Evolutionary conservation across 2,329 filamentous ascomycete species (phyloP), one percentile per base, ranked within the genome.

Genomic region (Cercospora sojina): DNA sequence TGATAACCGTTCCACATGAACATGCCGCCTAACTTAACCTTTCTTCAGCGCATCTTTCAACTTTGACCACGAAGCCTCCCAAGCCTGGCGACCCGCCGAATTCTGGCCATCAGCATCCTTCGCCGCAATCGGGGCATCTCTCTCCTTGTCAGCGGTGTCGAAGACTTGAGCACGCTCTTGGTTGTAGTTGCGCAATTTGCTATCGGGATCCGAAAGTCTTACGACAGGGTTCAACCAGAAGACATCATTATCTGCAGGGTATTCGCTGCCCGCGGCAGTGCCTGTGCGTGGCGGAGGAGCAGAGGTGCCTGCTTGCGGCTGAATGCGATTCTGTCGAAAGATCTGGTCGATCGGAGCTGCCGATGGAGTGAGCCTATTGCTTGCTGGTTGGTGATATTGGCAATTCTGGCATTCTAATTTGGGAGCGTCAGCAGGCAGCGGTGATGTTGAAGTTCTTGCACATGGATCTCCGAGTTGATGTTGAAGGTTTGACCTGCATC

Each of bases 401-500:
- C 66, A 69, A 29, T 65, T 60, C 55, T 69, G 67, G 35, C 67
- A 69, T n/a, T 63, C 62, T 16, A 69, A 51, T 25, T 56, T 59
- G 41, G 65, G 65, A 9, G 67, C 65, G 31, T 69, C 65, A 18
- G 49, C 41, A 23, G 65, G 67, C 41, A 69, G 31, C 8, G 67
- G 65, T 25, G 63, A n/a, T 20, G 59, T 66, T 51, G 31, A 13
- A n/a, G n/a, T 53, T 43, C 58, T 62, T 38, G 65, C 38, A 16
- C 67, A 69, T 51, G 65, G 62, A 23, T 63, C 60, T 47, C 27
- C 31, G 38, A 18, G 47, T 53, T 59, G 60, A 53, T 16, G 20
- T 20, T 67, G 62, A 18, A 60, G 56, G 20, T 53, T 63, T 47
- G 47, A 49, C 25, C 32, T 59, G 62, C 67, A 69, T 38, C 65